Conservation (phyloP, 805 yeast genomes). For the Candida takata region DNA sequence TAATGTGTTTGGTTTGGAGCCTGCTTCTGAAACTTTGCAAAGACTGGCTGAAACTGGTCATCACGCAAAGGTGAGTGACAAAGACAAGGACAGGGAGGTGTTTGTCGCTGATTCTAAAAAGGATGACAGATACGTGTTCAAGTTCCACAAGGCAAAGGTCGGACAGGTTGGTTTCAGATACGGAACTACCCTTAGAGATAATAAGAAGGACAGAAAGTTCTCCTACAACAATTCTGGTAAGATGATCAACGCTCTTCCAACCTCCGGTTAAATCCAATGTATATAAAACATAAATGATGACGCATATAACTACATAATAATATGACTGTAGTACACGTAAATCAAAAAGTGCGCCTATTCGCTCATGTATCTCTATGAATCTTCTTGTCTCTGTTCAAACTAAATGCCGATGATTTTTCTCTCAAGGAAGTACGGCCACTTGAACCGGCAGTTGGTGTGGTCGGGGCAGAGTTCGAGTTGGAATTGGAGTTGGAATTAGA, state of each 20-base stretch:
- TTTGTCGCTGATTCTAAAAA: slow-evolving; percentile 37
- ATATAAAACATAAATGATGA: slow-evolving; percentile 4
- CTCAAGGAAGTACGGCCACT: slow-evolving; percentile 9
- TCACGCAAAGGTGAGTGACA: slow-evolving; percentile 27
- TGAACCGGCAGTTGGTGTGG: slow-evolving; percentile 5
- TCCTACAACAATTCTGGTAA: slow-evolving; percentile 66
- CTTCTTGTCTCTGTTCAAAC: slow-evolving; percentile 17
- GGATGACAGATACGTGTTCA: slow-evolving; percentile 59
- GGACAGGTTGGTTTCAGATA: slow-evolving; percentile 89
- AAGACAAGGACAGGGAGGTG: slow-evolving; percentile 28
- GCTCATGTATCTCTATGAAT: not conserved
- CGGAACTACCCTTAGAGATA: slow-evolving; percentile 86
- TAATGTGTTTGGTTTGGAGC: slow-evolving; percentile 68
- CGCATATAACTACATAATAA: not conserved
- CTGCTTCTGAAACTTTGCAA: slow-evolving; percentile 76
- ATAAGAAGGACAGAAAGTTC: slow-evolving; percentile 72
- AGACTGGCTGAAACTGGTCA: slow-evolving; percentile 56
- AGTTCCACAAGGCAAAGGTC: slow-evolving; percentile 69
- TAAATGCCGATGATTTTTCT: slow-evolving; percentile 22
- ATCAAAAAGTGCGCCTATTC: no score
- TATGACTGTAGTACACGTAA: no score
- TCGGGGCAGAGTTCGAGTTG: not conserved
- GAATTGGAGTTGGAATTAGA: not conserved
- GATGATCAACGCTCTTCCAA: slow-evolving; percentile 28
- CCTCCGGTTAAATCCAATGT: slow-evolving; percentile 18